phyloP scores from a whole-genome alignment of 768 basidiomycete species.

The Phlegmacium glaucopus region DNA sequence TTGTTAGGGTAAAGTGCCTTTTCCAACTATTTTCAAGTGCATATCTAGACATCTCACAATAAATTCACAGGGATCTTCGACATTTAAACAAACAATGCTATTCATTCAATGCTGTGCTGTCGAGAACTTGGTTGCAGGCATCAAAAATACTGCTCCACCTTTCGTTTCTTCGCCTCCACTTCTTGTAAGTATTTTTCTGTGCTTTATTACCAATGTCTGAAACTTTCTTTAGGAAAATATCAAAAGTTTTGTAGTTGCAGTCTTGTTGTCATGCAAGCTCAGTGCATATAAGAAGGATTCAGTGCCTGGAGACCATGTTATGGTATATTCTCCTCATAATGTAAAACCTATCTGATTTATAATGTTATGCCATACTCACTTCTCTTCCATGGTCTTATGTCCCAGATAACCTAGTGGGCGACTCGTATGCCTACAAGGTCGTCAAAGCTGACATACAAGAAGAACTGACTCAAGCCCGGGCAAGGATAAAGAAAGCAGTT shows the following conservation, averaged over 20 bases:
- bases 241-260: background rate
- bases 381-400: background rate
- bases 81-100: background rate
- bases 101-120: background rate
- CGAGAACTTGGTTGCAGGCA: background rate
- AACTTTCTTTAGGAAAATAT: background rate
- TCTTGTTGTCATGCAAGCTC: background rate
- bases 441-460: background rate
- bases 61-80: background rate
- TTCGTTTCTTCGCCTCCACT: background rate
- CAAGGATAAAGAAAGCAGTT: background rate
- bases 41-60: background rate
- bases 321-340: background rate
- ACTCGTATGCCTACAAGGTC: background rate
- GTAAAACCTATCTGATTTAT: background rate
- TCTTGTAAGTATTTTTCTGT: background rate
- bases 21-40: background rate
- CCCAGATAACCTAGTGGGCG: background rate
- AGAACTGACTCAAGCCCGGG: background rate
- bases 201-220: too few relatives aligned
- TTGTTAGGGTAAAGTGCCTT: background rate
- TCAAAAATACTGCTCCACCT: background rate
- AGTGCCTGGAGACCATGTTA: background rate
- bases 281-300: background rate
- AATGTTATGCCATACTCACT: background rate